Evolutionary conservation across 2,329 filamentous ascomycete species (phyloP), one percentile per base, ranked within the genome.

Genomic region (Pseudogymnoascus sp.): DNA sequence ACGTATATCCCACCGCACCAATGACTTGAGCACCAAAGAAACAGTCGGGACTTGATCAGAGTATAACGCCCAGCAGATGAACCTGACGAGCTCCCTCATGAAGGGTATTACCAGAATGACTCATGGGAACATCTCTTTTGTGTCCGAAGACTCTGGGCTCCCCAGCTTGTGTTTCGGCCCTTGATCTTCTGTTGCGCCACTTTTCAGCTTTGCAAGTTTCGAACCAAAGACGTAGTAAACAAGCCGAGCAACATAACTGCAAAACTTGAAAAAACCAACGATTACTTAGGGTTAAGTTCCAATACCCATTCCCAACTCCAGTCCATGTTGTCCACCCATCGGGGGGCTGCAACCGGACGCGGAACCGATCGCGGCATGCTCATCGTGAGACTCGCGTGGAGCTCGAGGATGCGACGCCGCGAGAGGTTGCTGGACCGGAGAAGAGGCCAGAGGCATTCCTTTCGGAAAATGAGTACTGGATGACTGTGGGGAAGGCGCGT

Each of bases 201-300:
- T 71, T 75, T 65, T 68, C 68, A 65, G 71, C 70, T 63, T 74
- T 67, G 62, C 70, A 63, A 66, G 67, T 64, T 62, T 65, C 62
- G 64, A 62, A 65, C 57, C 58, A 64, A 66, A 64, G 64, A 62
- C 59, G 63, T 63, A 66, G 63, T 71, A 72, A 76, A 75, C 92
- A 92, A 73, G 92, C 81, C 77, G 81, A 76, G 85, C 85, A 85
- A 88, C 86, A 77, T 79, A 74, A 81, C 80, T 84, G 84, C 85
- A 89, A 92, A 71, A 81, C 88, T 89, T 33, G 44, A 7, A 54
- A 72, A 84, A 86, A 90, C 89, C 88, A 85, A 79, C 75, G 73
- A 78, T 76, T 78, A 79, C 82, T 89, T 96, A 96, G 92, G 92
- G 92, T 96, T 96, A 96, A 92, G 89, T 92, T 92, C 89, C 90